These are phyloP conservation scores for Macrocybe sp. DNA, from an alignment of 1,284 basidiomycete species.

Conservation along the genomic window DNA sequence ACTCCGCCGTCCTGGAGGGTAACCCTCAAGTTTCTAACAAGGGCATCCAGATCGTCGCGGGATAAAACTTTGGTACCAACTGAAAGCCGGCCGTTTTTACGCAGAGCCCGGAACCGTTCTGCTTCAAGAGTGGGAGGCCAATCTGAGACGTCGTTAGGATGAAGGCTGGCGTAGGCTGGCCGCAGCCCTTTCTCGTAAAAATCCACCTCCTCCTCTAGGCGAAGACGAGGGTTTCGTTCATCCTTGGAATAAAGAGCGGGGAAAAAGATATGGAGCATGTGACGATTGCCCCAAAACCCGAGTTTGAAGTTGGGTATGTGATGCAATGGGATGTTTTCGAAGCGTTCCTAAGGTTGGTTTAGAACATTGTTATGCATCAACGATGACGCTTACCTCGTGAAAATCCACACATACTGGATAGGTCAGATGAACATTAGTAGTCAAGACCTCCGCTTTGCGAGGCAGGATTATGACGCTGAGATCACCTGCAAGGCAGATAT, in stretches of 20 bases:
- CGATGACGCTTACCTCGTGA: neutral
- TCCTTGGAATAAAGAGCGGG: neutral
- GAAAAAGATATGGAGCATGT: conserved; percentile 8
- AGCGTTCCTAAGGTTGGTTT: neutral
- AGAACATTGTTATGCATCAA: neutral
- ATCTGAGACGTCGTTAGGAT: conserved; percentile 1
- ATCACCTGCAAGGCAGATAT: conserved; percentile 4
- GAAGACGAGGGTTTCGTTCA: neutral
- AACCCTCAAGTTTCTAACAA: conserved; percentile 3
- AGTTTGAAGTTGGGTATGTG: conserved; percentile 9
- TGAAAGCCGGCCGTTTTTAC: neutral
- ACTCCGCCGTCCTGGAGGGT: neutral
- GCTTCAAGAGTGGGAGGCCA: conserved; percentile 10
- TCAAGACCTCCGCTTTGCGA: conserved; percentile 4
- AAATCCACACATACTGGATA: neutral
- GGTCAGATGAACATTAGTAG: conserved; percentile 6
- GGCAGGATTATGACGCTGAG: conserved; percentile 7
- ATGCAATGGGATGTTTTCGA: conserved; percentile 5
- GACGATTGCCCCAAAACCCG: conserved; percentile 2
- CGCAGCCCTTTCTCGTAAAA: conserved; percentile 13
- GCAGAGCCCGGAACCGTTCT: conserved; percentile 9
- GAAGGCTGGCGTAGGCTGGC: conserved; percentile 7
- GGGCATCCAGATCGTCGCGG: neutral
- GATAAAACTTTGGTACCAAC: conserved; percentile 8
- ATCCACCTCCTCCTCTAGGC: neutral